Conservation (phyloP, 176 grass and related monocot species). For the Zoysia japonica region DNA sequence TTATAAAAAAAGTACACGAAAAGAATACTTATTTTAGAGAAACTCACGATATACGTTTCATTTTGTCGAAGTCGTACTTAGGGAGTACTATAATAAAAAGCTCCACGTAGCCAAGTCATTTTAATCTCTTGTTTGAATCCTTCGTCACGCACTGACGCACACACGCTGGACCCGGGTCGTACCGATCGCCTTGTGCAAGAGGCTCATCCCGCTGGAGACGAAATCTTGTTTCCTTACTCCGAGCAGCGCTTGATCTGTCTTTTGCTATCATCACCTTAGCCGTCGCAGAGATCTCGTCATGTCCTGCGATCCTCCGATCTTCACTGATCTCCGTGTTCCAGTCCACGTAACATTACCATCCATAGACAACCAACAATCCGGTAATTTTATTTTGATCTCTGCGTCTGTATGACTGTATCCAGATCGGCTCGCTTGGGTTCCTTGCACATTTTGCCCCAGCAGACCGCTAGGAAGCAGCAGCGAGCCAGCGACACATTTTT, state of each 20-base stretch:
- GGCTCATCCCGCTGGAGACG: background rate
- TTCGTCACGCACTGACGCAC: background rate
- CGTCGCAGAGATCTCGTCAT: background rate
- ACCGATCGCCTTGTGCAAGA: background rate
- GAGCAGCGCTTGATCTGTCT: conserved; percentile 15
- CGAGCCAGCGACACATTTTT: too few species aligned
- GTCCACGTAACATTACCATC: background rate
- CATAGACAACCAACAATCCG: too few species aligned
- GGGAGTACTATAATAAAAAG: too few species aligned
- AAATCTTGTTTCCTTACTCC: conserved; percentile 7
- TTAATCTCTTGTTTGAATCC: background rate
- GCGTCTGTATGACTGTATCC: background rate
- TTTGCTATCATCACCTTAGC: background rate
- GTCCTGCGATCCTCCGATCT: background rate
- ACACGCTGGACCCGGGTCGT: background rate
- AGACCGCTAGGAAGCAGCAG: too few species aligned
- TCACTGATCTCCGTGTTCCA: background rate
- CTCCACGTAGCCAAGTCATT: too few species aligned
- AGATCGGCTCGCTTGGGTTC: too few species aligned
- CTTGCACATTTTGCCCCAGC: too few species aligned
- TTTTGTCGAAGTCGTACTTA: too few species aligned
- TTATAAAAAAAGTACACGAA: too few species aligned
- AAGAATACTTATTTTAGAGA: too few species aligned
- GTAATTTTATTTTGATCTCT: background rate
- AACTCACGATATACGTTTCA: too few species aligned